These are phyloP conservation scores for Boletus rufocinnamomeus DNA, from an alignment of 768 basidiomycete genomes.

Conservation along the genomic window DNA sequence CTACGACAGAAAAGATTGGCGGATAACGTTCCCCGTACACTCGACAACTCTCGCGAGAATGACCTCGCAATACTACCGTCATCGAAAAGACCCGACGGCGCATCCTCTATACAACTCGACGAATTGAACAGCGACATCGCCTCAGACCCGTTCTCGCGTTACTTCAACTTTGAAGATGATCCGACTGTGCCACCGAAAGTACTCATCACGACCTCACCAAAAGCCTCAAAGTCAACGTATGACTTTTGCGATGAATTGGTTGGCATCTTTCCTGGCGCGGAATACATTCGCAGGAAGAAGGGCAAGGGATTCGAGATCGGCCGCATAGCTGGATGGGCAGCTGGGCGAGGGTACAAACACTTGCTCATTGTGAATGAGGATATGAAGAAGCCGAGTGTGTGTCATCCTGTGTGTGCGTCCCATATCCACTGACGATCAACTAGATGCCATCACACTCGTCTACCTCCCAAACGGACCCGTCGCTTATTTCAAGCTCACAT, in stretches of 20 bases:
- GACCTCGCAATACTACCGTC: constrained; percentile 51
- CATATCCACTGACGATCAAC: constrained; percentile 9
- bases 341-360: constrained; percentile 84
- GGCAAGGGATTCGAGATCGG: constrained; percentile 92
- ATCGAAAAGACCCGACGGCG: constrained; percentile 28
- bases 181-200: constrained; percentile 80
- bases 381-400: constrained; percentile 89
- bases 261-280: constrained; percentile 88
- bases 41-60: constrained; percentile 91
- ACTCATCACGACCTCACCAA: constrained; percentile 87
- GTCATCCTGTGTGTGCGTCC: not conserved
- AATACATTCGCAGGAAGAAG: constrained; percentile 83
- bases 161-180: constrained; percentile 68
- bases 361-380: constrained; percentile 95
- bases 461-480: constrained; percentile 92
- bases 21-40: constrained; percentile 85
- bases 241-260: constrained; percentile 92
- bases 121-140: constrained; percentile 70
- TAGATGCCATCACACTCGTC: constrained; percentile 91
- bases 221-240: constrained; percentile 86
- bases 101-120: constrained; percentile 45
- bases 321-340: constrained; percentile 90
- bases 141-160: constrained; percentile 75
- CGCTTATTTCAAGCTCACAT: constrained; percentile 93
- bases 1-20: constrained; percentile 73